Evolutionary conservation across 805 yeast genomes (phyloP).

Genomic region (Lachancea quebecensis): DNA sequence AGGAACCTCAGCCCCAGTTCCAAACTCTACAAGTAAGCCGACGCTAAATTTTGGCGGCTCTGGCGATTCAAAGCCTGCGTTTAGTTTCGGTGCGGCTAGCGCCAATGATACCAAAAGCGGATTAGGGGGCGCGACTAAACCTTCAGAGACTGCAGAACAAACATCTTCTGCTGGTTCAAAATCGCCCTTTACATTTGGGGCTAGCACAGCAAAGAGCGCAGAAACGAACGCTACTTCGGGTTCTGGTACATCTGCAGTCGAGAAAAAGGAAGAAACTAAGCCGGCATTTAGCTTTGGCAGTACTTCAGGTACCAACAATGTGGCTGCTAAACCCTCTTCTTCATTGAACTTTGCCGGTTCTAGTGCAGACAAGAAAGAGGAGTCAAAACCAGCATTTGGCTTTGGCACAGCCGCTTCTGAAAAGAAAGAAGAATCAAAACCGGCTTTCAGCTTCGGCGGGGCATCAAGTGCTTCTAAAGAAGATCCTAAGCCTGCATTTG

Average conservation of each 20-base stretch:
- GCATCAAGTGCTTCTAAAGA: constrained; percentile 5
- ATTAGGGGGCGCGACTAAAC: neutral
- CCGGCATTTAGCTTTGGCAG: constrained; percentile 14
- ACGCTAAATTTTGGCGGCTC: constrained; percentile 7
- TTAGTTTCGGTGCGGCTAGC: neutral
- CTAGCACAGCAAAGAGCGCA: constrained; percentile 4
- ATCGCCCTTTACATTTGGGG: neutral
- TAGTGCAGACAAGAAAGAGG: neutral
- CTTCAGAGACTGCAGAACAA: neutral
- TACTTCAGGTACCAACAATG: constrained; percentile 5
- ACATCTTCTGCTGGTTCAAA: neutral
- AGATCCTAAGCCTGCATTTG: constrained; percentile 14
- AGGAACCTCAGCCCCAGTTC: neutral
- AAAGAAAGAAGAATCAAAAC: constrained; percentile 10
- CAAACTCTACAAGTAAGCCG: constrained; percentile 7
- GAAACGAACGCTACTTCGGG: neutral
- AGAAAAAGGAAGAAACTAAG: constrained; percentile 9
- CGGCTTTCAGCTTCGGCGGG: constrained; percentile 14
- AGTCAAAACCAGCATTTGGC: constrained; percentile 5
- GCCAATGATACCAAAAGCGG: too few relatives aligned
- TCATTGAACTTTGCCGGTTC: constrained; percentile 14
- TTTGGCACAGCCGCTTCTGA: constrained; percentile 4
- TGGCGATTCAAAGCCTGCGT: neutral
- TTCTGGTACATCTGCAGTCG: constrained; percentile 1
- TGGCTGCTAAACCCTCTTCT: constrained; percentile 14